Percentiles rank a stretch among this genome's conserved stretches.
These are phyloP conservation scores for Sungouiozyma ichnusensis DNA, from an alignment of 805 yeast species.

Conservation along the genomic window DNA sequence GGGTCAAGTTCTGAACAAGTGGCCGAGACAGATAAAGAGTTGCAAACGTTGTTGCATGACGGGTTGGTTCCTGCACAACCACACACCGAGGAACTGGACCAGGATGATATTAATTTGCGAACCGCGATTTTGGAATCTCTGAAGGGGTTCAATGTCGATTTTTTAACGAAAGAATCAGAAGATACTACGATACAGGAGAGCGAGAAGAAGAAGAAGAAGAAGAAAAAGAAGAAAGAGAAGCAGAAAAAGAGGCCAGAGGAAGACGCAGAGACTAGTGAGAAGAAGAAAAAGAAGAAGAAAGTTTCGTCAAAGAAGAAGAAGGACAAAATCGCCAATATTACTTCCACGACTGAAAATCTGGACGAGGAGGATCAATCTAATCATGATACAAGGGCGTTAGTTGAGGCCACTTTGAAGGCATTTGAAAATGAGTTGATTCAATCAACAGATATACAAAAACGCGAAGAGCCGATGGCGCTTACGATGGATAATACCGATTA, in stretches of 20 bases:
- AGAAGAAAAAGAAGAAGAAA: conserved; percentile 5
- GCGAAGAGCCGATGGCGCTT: neutral
- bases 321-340: neutral
- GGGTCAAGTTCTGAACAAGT: neutral
- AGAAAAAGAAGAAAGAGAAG: conserved; percentile 13
- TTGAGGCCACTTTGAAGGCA: conserved; percentile 27
- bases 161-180: conserved; percentile 7
- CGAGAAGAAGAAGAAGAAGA: conserved; percentile 12
- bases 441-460: conserved; percentile 1
- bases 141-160: conserved; percentile 16
- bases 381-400: conserved; percentile 24
- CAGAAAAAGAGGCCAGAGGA: conserved; percentile 8
- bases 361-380: neutral
- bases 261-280: conserved; percentile 7
- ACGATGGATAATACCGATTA: conserved; percentile 1
- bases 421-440: conserved; percentile 22
- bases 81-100: conserved; percentile 16
- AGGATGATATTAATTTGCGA: conserved; percentile 27
- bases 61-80: neutral
- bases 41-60: neutral
- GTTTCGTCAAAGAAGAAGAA: conserved; percentile 5
- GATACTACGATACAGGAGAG: conserved; percentile 3
- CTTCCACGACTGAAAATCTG: neutral
- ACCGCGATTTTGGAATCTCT: conserved; percentile 26
- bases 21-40: neutral